These are phyloP conservation scores for Saitozyma sp. DNA, from an alignment of 768 basidiomycete genomes.

Conservation along the genomic window DNA sequence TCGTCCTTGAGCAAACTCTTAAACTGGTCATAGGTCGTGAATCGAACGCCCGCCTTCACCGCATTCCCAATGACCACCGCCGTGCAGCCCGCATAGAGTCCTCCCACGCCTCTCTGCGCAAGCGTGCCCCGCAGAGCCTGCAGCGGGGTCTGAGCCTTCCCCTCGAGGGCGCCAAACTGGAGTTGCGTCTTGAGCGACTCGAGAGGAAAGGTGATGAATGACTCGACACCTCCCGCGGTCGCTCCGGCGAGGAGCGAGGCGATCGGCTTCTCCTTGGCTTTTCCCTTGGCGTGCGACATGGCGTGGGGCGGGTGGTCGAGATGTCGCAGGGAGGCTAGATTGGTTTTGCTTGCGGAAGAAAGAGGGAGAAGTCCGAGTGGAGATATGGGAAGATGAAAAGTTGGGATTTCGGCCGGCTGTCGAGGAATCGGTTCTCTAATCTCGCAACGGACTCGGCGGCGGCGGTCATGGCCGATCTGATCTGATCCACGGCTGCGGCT, in stretches of 20 bases:
- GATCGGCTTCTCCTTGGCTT: slow-evolving; percentile 66
- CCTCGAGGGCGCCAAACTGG: slow-evolving; percentile 65
- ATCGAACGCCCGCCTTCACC: slow-evolving; percentile 91
- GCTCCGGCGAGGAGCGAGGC: slow-evolving; percentile 88
- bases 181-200: slow-evolving; percentile 93
- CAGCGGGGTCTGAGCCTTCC: not conserved
- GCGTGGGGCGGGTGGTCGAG: not conserved
- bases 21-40: slow-evolving; percentile 91
- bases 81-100: slow-evolving; percentile 89
- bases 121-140: slow-evolving; percentile 72
- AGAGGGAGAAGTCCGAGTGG: not conserved
- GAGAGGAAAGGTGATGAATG: slow-evolving; percentile 75
- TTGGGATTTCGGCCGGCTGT: not conserved
- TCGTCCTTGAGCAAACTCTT: slow-evolving; percentile 78
- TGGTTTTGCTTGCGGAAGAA: not conserved
- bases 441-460: not conserved
- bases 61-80: slow-evolving; percentile 91
- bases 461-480: not conserved
- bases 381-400: not conserved
- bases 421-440: not conserved
- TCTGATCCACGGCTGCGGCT: not conserved
- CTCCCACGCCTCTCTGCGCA: slow-evolving; percentile 69
- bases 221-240: slow-evolving; percentile 89
- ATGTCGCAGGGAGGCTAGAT: not conserved
- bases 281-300: slow-evolving; percentile 28